Percentiles rank a stretch among this genome's conserved stretches.
phyloP scores from a whole-genome alignment of 441 rosid species.

The Hura crepitans region DNA sequence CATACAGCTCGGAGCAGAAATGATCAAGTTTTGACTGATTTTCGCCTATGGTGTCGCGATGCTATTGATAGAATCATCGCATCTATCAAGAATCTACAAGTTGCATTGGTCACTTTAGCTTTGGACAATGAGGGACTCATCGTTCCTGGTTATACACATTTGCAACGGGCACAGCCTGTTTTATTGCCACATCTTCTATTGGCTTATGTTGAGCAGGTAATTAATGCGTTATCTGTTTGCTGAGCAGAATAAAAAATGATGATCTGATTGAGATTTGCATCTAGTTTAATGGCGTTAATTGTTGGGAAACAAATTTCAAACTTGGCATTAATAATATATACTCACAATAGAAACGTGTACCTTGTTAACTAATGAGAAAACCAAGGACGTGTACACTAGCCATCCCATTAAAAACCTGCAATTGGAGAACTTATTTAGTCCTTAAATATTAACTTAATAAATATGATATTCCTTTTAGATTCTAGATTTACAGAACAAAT shows the following conservation, averaged over 20 bases:
- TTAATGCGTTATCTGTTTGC: neutral
- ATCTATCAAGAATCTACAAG: slow-evolving; percentile 51
- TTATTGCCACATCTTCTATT: slow-evolving; percentile 74
- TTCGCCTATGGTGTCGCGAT: slow-evolving; percentile 91
- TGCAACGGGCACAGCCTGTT: slow-evolving; percentile 94
- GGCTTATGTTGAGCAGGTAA: slow-evolving; percentile 86
- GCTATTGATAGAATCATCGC: slow-evolving; percentile 59
- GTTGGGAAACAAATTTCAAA: neutral
- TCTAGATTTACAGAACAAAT: neutral
- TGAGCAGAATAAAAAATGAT: neutral
- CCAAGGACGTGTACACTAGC: neutral
- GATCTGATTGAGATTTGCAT: neutral
- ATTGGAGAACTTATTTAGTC: neutral
- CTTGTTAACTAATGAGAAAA: neutral
- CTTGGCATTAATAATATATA: neutral
- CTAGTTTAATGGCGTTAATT: neutral
- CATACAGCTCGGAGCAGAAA: slow-evolving; percentile 92
- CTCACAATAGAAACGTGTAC: neutral
- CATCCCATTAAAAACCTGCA: neutral
- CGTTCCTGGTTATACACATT: slow-evolving; percentile 88
- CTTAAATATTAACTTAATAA: neutral
- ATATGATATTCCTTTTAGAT: neutral
- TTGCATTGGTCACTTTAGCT: slow-evolving; percentile 62
- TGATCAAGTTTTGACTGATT: slow-evolving; percentile 85
- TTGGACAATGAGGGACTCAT: slow-evolving; percentile 58